Percentiles rank a stretch among this genome's conserved stretches.
These are phyloP conservation scores for Ramularia endophylla DNA, from an alignment of 2,329 filamentous ascomycete species.

Conservation along the genomic window DNA sequence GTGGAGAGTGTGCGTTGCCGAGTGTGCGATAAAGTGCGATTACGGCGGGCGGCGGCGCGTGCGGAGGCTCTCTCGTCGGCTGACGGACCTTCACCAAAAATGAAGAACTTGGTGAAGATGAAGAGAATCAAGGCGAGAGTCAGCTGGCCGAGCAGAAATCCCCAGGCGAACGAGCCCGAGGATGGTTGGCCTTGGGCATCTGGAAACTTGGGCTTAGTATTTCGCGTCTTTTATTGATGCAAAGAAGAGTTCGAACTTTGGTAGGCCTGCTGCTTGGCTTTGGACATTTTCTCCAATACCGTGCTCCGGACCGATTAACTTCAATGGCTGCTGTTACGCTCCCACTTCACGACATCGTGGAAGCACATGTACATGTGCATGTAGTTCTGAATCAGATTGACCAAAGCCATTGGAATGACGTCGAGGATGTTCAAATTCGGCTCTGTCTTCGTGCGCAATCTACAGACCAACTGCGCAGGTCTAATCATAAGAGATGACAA, in stretches of 20 bases:
- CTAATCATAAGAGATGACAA: no score
- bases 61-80: constrained; percentile 72
- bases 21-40: constrained; percentile 65
- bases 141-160: constrained; percentile 1
- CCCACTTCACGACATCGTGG: no score
- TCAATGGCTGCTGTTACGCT: no score
- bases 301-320: no score
- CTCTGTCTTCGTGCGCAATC: no score
- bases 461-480: no score
- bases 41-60: constrained; percentile 67
- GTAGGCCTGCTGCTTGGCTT: constrained; percentile 30
- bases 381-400: no score
- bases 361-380: no score
- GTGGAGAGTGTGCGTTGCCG: constrained; percentile 34
- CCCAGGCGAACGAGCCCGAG: constrained; percentile 61
- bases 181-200: constrained; percentile 19
- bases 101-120: constrained; percentile 4
- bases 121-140: constrained; percentile 1
- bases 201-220: constrained; percentile 4
- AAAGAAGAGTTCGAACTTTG: constrained; percentile 17
- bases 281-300: constrained; percentile 23
- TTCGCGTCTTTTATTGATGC: neutral
- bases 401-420: no score
- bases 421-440: no score
- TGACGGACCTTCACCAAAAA: constrained; percentile 71